A percentile compares a stretch with the other conserved stretches of the same genome.
These are phyloP conservation scores for Neonectria ditissima DNA, from an alignment of 2,329 filamentous ascomycete genomes.

Conservation along the genomic window DNA sequence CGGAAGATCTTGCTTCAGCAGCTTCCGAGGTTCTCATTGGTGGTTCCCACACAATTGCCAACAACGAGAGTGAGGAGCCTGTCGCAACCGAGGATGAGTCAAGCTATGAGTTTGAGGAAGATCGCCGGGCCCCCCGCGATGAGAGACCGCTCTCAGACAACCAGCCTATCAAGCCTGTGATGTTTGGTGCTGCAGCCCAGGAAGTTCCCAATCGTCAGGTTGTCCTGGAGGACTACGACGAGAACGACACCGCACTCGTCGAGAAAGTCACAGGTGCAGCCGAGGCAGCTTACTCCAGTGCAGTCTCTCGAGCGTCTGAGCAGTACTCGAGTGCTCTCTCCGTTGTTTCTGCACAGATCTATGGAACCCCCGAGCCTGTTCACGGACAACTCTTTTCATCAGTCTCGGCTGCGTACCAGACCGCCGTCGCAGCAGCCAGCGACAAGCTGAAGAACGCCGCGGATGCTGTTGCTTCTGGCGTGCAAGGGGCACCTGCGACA, in stretches of 20 bases:
- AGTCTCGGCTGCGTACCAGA: conserved; percentile 75
- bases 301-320: conserved; percentile 73
- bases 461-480: conserved; percentile 62
- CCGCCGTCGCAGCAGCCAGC: conserved; percentile 72
- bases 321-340: conserved; percentile 77
- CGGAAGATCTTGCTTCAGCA: conserved; percentile 41
- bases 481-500: conserved; percentile 62
- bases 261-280: conserved; percentile 58
- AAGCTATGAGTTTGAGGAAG: conserved; percentile 43
- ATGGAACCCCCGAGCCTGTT: conserved; percentile 75
- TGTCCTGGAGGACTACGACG: conserved; percentile 62
- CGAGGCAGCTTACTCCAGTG: conserved; percentile 71
- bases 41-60: conserved; percentile 39
- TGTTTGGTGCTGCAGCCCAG: conserved; percentile 65
- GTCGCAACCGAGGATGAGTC: conserved; percentile 42
- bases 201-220: conserved; percentile 60
- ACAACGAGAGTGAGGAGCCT: conserved; percentile 46
- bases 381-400: conserved; percentile 78
- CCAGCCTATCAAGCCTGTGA: conserved; percentile 57
- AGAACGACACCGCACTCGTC: conserved; percentile 40
- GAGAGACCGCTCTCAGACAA: conserved; percentile 45
- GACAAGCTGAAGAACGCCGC: conserved; percentile 67
- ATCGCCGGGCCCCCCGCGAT: conserved; percentile 36
- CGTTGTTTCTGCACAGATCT: conserved; percentile 73
- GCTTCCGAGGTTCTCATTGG: conserved; percentile 43